Evolutionary conservation across 768 basidiomycete species (phyloP).

Genomic region (Pulveroboletus sp.): DNA sequence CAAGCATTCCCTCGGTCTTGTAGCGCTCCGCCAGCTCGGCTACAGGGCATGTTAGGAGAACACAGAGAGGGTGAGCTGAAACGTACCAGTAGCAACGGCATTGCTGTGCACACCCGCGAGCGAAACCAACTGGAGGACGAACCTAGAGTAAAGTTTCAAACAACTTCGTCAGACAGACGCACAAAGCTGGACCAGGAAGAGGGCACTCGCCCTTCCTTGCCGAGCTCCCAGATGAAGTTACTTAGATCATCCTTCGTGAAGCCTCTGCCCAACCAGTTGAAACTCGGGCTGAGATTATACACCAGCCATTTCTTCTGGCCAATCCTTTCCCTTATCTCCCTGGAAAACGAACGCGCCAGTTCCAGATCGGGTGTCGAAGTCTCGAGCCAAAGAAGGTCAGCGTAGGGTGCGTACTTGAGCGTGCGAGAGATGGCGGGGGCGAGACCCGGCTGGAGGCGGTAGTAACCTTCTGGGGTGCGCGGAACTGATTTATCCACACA

Average conservation of each 20-base stretch:
- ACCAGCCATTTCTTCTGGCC: slow-evolving; percentile 74
- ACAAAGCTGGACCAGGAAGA: background rate
- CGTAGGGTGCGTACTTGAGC: slow-evolving; percentile 75
- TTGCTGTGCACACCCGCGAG: slow-evolving; percentile 86
- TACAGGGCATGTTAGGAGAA: slow-evolving; percentile 22
- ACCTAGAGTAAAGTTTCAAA: slow-evolving; percentile 40
- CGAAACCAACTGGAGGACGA: slow-evolving; percentile 85
- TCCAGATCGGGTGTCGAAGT: slow-evolving; percentile 83
- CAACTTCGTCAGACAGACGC: background rate
- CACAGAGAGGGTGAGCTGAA: background rate
- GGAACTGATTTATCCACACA: slow-evolving; percentile 48
- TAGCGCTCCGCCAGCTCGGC: slow-evolving; percentile 77
- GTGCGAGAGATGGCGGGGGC: slow-evolving; percentile 80
- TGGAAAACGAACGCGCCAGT: slow-evolving; percentile 74
- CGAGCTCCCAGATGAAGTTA: slow-evolving; percentile 86
- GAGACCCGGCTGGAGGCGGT: slow-evolving; percentile 79
- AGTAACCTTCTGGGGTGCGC: slow-evolving; percentile 86
- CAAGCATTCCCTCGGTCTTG: slow-evolving; percentile 88
- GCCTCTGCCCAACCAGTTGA: slow-evolving; percentile 86
- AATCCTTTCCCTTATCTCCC: slow-evolving; percentile 63
- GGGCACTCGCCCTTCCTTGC: slow-evolving; percentile 67
- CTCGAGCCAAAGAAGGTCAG: slow-evolving; percentile 91
- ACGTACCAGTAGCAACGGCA: slow-evolving; percentile 68
- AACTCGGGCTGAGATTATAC: slow-evolving; percentile 91
- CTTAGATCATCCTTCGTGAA: slow-evolving; percentile 74